Evolutionary conservation across 495 filamentous ascomycete genomes (phyloP).

Genomic region (Neurospora sp.): DNA sequence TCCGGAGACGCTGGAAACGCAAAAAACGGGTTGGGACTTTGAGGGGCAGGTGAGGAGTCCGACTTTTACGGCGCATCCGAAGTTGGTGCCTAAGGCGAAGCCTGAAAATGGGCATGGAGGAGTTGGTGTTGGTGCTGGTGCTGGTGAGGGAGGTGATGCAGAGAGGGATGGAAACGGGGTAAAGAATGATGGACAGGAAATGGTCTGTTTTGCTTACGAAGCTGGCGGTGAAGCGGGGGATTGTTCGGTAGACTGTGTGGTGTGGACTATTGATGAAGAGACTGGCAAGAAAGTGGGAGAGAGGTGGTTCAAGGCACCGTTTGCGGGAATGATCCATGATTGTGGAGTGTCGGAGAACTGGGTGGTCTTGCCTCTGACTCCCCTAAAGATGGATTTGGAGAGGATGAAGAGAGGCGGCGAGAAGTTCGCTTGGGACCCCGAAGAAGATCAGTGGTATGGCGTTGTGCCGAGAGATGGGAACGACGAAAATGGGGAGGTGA

Average conservation of each 20-base stretch:
- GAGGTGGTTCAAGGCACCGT: slow-evolving; percentile 40
- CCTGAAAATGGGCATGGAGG: no score
- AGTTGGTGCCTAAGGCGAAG: slow-evolving; percentile 39
- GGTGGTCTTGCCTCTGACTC: slow-evolving; percentile 41
- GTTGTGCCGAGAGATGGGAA: slow-evolving; percentile 36
- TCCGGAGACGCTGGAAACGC: slow-evolving; percentile 43
- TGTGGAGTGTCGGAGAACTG: slow-evolving; percentile 43
- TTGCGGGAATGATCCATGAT: slow-evolving; percentile 49
- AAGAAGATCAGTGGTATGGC: slow-evolving; percentile 41
- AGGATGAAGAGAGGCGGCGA: slow-evolving; percentile 43
- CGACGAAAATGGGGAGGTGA: slow-evolving; percentile 38
- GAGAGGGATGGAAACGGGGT: no score
- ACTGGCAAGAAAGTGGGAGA: slow-evolving; percentile 32
- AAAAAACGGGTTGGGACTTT: slow-evolving; percentile 39
- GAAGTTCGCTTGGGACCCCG: slow-evolving; percentile 46
- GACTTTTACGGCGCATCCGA: slow-evolving; percentile 53
- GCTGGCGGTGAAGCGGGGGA: slow-evolving; percentile 35
- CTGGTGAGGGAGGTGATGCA: neutral
- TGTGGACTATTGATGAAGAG: slow-evolving; percentile 33
- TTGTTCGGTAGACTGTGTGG: slow-evolving; percentile 36
- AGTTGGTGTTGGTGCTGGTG: no score
- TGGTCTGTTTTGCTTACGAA: slow-evolving; percentile 48
- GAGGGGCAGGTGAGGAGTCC: slow-evolving; percentile 43
- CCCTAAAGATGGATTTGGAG: slow-evolving; percentile 40
- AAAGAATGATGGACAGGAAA: slow-evolving; percentile 21